These are phyloP conservation scores for Talaromyces stipitatus DNA, from an alignment of 495 filamentous ascomycete genomes.

Conservation along the genomic window DNA sequence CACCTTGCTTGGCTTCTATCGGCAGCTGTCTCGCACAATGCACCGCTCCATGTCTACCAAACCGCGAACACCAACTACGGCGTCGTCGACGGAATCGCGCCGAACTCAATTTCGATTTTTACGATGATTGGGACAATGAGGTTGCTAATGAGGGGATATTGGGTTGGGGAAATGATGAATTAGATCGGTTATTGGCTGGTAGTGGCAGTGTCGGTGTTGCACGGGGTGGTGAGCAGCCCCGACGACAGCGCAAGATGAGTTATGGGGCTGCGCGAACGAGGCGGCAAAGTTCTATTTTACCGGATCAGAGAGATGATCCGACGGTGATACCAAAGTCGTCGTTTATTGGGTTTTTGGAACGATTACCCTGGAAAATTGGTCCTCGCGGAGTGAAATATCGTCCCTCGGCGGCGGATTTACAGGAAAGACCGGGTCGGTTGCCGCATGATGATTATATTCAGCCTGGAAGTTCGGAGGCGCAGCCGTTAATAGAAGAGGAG, in stretches of 20 bases:
- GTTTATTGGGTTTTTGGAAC: constrained; percentile 75
- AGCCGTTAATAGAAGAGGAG: constrained; percentile 63
- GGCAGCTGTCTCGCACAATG: constrained; percentile 59
- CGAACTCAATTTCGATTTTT: constrained; percentile 91
- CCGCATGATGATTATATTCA: constrained; percentile 20
- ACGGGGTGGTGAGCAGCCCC: constrained; percentile 48
- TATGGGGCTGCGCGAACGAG: constrained; percentile 64
- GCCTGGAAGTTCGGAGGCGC: constrained; percentile 40
- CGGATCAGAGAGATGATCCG: constrained; percentile 62
- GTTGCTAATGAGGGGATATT: constrained; percentile 54
- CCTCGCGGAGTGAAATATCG: constrained; percentile 75
- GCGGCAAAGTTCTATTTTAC: constrained; percentile 57
- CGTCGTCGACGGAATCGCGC: constrained; percentile 60
- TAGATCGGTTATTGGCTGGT: constrained; percentile 80
- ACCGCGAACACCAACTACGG: constrained; percentile 64
- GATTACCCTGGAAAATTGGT: constrained; percentile 80
- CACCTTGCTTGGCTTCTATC: constrained; percentile 67
- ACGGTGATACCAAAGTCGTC: constrained; percentile 86
- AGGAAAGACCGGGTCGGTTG: constrained; percentile 67
- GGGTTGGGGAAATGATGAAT: constrained; percentile 73
- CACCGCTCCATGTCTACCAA: constrained; percentile 62
- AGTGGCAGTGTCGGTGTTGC: constrained; percentile 41
- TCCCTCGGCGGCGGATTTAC: constrained; percentile 83
- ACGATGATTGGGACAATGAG: constrained; percentile 94
- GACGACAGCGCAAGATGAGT: constrained; percentile 74